Conservation (phyloP, 2,329 filamentous ascomycete species). For the Chalara sp. region DNA sequence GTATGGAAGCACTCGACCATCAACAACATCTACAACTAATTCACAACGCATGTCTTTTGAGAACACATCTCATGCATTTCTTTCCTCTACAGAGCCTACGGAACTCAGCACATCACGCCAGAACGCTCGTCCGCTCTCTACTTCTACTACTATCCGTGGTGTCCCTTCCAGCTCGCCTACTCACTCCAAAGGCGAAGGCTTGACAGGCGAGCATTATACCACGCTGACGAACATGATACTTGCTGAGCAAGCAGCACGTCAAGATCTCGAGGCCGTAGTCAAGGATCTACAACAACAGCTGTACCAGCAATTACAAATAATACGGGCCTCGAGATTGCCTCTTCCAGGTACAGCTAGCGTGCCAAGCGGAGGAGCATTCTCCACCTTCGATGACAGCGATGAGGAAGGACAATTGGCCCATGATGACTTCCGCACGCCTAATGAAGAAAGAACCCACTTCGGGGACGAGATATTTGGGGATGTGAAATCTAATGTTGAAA, state of each 20-base stretch:
- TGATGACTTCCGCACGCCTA: conserved; percentile 46
- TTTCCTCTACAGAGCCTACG: conserved; percentile 5
- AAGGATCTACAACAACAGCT: conserved; percentile 35
- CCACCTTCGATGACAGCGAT: conserved; percentile 23
- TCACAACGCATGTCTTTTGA: conserved; percentile 16
- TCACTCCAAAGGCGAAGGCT: conserved; percentile 18
- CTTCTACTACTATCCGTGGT: conserved; percentile 25
- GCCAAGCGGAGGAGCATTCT: conserved; percentile 9
- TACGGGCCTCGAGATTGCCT: no score
- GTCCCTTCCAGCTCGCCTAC: conserved; percentile 21
- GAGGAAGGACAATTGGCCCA: conserved; percentile 28
- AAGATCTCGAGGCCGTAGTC: conserved; percentile 49
- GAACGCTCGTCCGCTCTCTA: conserved; percentile 22
- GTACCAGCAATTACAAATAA: neutral
- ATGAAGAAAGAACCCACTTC: conserved; percentile 37
- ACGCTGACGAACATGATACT: conserved; percentile 46
- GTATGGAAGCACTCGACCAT: conserved; percentile 19
- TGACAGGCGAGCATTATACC: conserved; percentile 40
- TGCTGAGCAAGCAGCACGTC: conserved; percentile 48
- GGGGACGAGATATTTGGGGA: conserved; percentile 33
- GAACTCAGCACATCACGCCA: conserved; percentile 6
- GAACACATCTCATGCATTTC: conserved; percentile 7
- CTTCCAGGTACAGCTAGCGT: no score
- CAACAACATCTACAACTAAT: conserved; percentile 18
- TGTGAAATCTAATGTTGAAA: conserved; percentile 24